Conservation (phyloP, 768 basidiomycete species). For the Russula sp. region DNA sequence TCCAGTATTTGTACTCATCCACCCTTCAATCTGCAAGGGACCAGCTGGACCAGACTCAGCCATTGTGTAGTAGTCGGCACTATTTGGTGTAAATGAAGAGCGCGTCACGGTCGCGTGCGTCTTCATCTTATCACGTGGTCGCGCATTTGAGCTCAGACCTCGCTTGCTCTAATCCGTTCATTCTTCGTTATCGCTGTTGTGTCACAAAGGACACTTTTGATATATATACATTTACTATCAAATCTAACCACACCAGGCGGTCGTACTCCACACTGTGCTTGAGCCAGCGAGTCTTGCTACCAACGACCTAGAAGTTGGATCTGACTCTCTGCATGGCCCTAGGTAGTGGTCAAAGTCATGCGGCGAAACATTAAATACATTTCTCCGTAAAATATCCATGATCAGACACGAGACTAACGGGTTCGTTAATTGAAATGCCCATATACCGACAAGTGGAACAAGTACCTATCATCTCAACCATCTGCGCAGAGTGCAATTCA, state of each 20-base stretch:
- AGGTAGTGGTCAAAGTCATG: conserved; percentile 26
- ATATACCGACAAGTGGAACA: background rate
- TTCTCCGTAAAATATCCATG: conserved; percentile 29
- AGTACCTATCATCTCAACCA: conserved; percentile 28
- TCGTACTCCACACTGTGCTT: background rate
- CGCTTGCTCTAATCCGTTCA: background rate
- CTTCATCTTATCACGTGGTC: conserved; percentile 21
- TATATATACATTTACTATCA: background rate
- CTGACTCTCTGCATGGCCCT: conserved; percentile 23
- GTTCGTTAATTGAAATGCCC: background rate
- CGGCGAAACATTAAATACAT: conserved; percentile 22
- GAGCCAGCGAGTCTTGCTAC: conserved; percentile 20
- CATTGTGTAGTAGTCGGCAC: background rate
- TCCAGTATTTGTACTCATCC: background rate
- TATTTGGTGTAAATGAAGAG: background rate
- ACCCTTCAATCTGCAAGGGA: conserved; percentile 7
- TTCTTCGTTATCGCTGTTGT: background rate
- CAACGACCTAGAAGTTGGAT: conserved; percentile 21
- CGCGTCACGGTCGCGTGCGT: conserved; percentile 23
- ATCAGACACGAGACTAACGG: conserved; percentile 25
- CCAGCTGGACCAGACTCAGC: conserved; percentile 10
- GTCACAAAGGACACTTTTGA: conserved; percentile 3
- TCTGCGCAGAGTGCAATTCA: conserved; percentile 12
- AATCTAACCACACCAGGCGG: background rate
- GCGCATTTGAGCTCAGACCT: background rate